Base-by-base conservation (phyloP, 2,329 filamentous ascomycete genomes). In the Atkinsonella hypoxylon region DNA sequence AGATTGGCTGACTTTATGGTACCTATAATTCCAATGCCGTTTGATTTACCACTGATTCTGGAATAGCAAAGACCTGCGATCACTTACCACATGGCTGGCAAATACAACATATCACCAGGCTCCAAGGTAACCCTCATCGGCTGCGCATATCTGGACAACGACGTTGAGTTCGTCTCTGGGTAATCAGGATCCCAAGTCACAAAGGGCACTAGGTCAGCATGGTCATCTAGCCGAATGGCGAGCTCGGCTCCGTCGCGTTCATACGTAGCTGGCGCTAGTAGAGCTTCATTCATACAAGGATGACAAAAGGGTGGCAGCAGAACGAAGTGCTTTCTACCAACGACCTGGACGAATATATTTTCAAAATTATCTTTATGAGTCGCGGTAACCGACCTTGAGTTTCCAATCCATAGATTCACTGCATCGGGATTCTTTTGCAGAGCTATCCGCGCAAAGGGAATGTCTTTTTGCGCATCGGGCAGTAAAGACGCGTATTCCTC, bases 351-450 rank as follows among this genome's bases (percentile, higher is more conserved):
- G 63, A 90, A 93, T 0, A 93, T 75, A 62, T 93, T 93, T 64
- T 93, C 87, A 64, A 90, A 91, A 59, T 86, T 86, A 67, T 93
- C 88, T 60, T 85, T 86, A 68, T 93, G 88, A 49, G 90, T 65
- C 0, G 84, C 82, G 0, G 87, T 90, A 1, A 78, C 73, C 26
- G 82, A 86, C 38, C 71, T 72, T 1, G 79, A 79, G 66, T 87
- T 86, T 49, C 87, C 87, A 47, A 93, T 81, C 87, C 87, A 91
- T 60, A 93, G 74, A 62, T 93, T 93, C 54, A 89, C 77, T 13
- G 87, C 87, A 55, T 93, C 87, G 0, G 87, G 84, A 0, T 68
- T 61, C 46, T 75, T 72, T 39, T 77, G 70, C 0, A 91, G 76
- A 0, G 86, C 86, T 54, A 88, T 81, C 30, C 82, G 77, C 0